Evolutionary conservation across 1,284 basidiomycete species (phyloP).

Genomic region (Cerrena zonata): DNA sequence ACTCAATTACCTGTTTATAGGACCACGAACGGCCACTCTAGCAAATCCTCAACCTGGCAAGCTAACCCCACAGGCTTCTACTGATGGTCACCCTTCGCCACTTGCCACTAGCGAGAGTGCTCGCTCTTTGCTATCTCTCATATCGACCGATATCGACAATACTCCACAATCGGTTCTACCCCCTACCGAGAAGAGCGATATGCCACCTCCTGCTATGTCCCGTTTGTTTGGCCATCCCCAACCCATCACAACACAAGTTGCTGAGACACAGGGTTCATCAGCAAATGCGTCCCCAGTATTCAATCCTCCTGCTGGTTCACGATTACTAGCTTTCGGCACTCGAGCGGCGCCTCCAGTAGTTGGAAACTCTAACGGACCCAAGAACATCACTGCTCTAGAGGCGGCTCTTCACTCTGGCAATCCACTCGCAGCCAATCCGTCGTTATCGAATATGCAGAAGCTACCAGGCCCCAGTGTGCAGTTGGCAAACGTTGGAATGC

Average conservation of each 20-base stretch:
- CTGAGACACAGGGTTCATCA: constrained; percentile 16
- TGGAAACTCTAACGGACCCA: constrained; percentile 9
- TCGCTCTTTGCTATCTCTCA: neutral
- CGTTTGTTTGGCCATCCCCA: constrained; percentile 24
- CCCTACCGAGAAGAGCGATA: constrained; percentile 25
- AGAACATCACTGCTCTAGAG: constrained; percentile 7
- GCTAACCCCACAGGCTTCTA: neutral
- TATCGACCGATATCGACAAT: constrained; percentile 11
- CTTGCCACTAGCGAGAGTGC: neutral
- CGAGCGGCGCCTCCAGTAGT: constrained; percentile 31
- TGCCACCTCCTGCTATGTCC: constrained; percentile 31
- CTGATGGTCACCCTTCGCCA: constrained; percentile 1
- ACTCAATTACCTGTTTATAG: too few relatives aligned
- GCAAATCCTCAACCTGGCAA: neutral
- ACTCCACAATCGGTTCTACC: constrained; percentile 18
- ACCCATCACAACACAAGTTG: constrained; percentile 12
- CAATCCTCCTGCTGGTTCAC: constrained; percentile 65
- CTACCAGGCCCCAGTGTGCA: neutral
- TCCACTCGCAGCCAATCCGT: constrained; percentile 12
- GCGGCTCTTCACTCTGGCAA: constrained; percentile 6
- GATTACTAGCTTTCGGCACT: constrained; percentile 61
- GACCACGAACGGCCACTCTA: neutral
- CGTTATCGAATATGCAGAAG: constrained; percentile 11
- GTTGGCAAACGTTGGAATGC: neutral
- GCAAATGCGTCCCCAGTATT: constrained; percentile 33